Base-by-base conservation (phyloP, 2,329 filamentous ascomycete genomes). In the Cryphonectria parasitica region DNA sequence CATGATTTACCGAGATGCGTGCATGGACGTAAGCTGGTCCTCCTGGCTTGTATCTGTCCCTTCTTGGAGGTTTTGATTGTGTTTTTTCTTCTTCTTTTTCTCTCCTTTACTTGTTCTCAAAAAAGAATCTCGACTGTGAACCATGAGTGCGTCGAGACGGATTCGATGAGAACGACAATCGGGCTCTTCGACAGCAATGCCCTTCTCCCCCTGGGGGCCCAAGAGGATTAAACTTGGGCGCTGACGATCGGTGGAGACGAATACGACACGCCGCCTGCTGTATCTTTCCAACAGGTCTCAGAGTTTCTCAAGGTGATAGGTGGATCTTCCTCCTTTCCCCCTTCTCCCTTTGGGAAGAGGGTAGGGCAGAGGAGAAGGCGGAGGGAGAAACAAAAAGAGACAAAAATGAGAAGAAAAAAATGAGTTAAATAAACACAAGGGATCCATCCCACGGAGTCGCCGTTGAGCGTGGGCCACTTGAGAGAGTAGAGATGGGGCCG, bases 381-480 rank as follows among this genome's bases (percentile, higher is more conserved):
- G 17, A n/a, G 22, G 22, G 8, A 10, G 2, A 49, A n/a, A 49
- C 1, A 2, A 11, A 49, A n/a, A 10, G 2, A 49, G 22, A 49
- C n/a, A 10, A 2, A 11, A 49, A n/a, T n/a, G 2, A 49, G 22
- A n/a, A n/a, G n/a, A n/a, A 49, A 10, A 2, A 11, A 49, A n/a
- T n/a, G 2, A 49, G 22, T n/a, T 3, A 49, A 49, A 49, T 7
- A 34, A 60, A 22, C 6, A 60, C 17, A 22, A 19, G 25, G 19
- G 36, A 41, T 64, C n/a, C n/a, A n/a, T n/a, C n/a, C n/a, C 36
- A 64, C 61, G 61, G 61, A 25, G 61, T 64, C 41, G 61, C 61
- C 61, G 61, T 39, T 25, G 62, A 43, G 41, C 36, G 36, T 34
- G 22, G 25, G 41, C 17, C 63, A 45, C 17, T 34, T 34, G 63